Base-by-base conservation (phyloP, 2,329 filamentous ascomycete species). In the Rhinocladiella similis region DNA sequence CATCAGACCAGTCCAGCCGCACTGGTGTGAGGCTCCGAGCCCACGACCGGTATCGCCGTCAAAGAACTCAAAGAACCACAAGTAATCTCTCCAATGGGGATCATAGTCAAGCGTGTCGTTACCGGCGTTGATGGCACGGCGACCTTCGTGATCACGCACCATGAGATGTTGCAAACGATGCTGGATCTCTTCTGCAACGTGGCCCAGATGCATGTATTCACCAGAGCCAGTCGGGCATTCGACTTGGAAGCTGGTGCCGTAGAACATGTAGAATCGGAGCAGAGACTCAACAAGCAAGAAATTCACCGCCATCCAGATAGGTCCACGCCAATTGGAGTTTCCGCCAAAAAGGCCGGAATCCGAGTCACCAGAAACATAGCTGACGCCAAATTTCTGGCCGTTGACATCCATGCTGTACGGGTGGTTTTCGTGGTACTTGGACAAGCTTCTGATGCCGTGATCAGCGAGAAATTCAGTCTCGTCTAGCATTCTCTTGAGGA, bases 21-120 rank as follows among this genome's bases (percentile, higher is more conserved):
- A 96, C 73, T 97, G 94, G 73, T 97, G 94, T 47, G 87, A 93
- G 36, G 93, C 91, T 55, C 93, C 93, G 1, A 97, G 82, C 14
- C 94, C 93, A 64, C 91, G 88, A 13, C 93, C 93, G 49, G 81
- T 87, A 70, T 97, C 92, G 38, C 91, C 93, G 69, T 97, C 93
- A 70, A 97, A 97, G 80, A 95, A 97, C 72, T 97, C 93, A 70
- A 96, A 89, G 80, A 96, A 97, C 90, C 91, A 97, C 66, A 97
- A 79, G 68, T 92, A 85, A 67, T 95, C 92, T 72, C 88, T 93
- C 93, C 93, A 97, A 73, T 96, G 80, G 20, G 90, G 87, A 69
- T 97, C 91, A 68, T 89, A 96, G 75, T 97, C 91, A 29, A 97
- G 85, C 63, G 87, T 82, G 66, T 97, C 87, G 65, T 89, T 91